Base-by-base conservation (phyloP, 2,329 filamentous ascomycete species). In the Arthrobotrys pseudoclavata region DNA sequence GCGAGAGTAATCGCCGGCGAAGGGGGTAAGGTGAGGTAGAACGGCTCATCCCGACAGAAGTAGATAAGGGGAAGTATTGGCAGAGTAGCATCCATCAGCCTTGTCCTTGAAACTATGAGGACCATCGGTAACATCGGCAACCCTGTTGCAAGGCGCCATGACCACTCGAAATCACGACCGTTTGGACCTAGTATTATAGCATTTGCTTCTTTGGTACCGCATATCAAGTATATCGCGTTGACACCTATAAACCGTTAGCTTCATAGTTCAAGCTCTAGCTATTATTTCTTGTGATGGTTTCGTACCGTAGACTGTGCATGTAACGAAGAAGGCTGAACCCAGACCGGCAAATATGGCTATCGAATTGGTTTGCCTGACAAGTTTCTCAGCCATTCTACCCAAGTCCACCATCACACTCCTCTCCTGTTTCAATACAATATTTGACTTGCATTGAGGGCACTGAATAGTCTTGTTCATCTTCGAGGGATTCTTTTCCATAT, bases 401-500 rank as follows among this genome's bases (percentile, higher is more conserved):
- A 90, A 81, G 66, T 91, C 88, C 29, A 98, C 89, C 22, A 96
- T 84, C 22, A 89, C 85, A 82, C 94, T 94, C 81, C 87, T 89
- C 13, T 92, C 92, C 60, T 94, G 90, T 62, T 91, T 88, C 29
- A 98, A 86, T 64, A 88, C 86, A 81, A 98, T 97, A 80, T 89
- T 88, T 1, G 90, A 88, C 83, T 97, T 96, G 87, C 96, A 99
- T 79, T 97, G 92, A 1, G 95, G 95, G 83, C 96, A 99, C 67
- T 89, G 86, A 79, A 97, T 89, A 78, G 90, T 90, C 68, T 89
- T 89, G 15, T 79, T 74, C 74, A 71, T 67, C 29, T 82, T 83
- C 24, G 82, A 82, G 20, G 79, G 80, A 5, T 55, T 80, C 48
- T 79, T 81, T 53, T 81, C 80, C 82, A 93, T 89, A 82, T 97